These are phyloP conservation scores for Boletellus sp. DNA, from an alignment of 768 basidiomycete genomes.

Conservation along the genomic window DNA sequence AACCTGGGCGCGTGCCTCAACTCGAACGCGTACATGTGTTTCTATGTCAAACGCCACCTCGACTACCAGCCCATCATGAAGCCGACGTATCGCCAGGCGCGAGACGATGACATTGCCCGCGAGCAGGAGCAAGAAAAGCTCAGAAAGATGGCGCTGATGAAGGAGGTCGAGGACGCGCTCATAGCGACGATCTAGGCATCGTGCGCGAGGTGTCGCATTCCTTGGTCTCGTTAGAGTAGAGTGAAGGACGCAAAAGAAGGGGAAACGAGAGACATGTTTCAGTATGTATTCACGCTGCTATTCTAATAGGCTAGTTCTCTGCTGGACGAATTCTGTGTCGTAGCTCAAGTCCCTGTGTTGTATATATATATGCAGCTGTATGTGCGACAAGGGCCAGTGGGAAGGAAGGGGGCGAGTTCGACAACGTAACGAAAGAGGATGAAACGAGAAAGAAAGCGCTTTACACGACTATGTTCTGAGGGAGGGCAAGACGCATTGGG, in stretches of 20 bases:
- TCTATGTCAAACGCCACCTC: constrained; percentile 87
- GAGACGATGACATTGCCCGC: constrained; percentile 62
- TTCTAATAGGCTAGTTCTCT: neutral
- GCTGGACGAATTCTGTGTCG: neutral
- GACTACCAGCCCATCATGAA: constrained; percentile 74
- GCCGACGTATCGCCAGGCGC: constrained; percentile 62
- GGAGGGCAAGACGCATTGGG: neutral
- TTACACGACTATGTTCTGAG: constrained; percentile 12
- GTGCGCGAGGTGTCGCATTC: no score
- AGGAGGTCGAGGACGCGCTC: constrained; percentile 65
- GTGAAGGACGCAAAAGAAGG: no score
- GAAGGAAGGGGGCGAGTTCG: constrained; percentile 13
- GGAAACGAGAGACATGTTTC: neutral
- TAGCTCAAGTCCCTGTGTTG: neutral
- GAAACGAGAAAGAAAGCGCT: neutral
- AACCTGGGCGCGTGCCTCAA: constrained; percentile 62
- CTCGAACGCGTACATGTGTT: constrained; percentile 90
- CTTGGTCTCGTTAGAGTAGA: no score
- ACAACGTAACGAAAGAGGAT: neutral
- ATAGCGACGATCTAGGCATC: constrained; percentile 38
- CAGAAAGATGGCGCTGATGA: constrained; percentile 49
- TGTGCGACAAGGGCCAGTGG: neutral
- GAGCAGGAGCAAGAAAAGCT: constrained; percentile 56
- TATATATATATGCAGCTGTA: constrained; percentile 2
- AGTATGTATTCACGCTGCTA: neutral